Percentiles rank a stretch among this genome's conserved stretches.
These are phyloP conservation scores for Colletotrichum camelliae DNA, from an alignment of 2,329 filamentous ascomycete species.

Conservation along the genomic window DNA sequence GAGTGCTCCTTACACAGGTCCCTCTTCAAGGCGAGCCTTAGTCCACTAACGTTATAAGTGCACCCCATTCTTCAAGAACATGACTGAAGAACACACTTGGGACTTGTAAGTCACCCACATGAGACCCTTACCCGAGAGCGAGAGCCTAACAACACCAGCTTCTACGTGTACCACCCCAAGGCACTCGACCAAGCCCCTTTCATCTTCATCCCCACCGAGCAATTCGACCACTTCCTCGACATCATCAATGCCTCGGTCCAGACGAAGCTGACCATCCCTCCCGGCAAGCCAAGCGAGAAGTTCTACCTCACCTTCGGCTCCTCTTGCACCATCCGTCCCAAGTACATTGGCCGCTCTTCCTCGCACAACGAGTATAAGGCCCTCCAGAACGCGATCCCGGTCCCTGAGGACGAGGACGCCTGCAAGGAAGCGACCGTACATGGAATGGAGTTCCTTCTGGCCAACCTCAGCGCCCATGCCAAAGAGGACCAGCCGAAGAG, in stretches of 20 bases:
- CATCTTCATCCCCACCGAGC: conserved; percentile 70
- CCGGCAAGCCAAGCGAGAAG: conserved; percentile 51
- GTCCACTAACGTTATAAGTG: conserved; percentile 32
- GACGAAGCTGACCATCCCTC: conserved; percentile 63
- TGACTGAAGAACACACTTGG: conserved; percentile 70
- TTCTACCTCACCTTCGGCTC: conserved; percentile 69
- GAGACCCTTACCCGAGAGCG: neutral
- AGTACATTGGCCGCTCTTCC: conserved; percentile 66
- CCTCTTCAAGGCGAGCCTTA: neutral
- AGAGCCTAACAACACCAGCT: conserved; percentile 49
- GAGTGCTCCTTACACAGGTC: conserved; percentile 24
- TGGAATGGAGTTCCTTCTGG: conserved; percentile 6
- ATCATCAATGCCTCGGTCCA: conserved; percentile 67
- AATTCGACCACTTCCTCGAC: conserved; percentile 69
- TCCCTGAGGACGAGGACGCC: neutral
- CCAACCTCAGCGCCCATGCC: conserved; percentile 12
- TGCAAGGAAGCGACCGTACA: neutral
- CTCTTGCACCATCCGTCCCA: conserved; percentile 66
- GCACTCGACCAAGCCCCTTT: conserved; percentile 55
- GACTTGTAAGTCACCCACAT: conserved; percentile 67
- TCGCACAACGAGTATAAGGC: conserved; percentile 12
- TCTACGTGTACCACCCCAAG: conserved; percentile 66
- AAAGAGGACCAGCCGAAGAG: conserved; percentile 29
- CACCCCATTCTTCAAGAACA: conserved; percentile 58
- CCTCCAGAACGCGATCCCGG: neutral